Evolutionary conservation across 257 asterid species (phyloP), one percentile per base, ranked within the genome.

Genomic region (Oldenlandia corymbosa): DNA sequence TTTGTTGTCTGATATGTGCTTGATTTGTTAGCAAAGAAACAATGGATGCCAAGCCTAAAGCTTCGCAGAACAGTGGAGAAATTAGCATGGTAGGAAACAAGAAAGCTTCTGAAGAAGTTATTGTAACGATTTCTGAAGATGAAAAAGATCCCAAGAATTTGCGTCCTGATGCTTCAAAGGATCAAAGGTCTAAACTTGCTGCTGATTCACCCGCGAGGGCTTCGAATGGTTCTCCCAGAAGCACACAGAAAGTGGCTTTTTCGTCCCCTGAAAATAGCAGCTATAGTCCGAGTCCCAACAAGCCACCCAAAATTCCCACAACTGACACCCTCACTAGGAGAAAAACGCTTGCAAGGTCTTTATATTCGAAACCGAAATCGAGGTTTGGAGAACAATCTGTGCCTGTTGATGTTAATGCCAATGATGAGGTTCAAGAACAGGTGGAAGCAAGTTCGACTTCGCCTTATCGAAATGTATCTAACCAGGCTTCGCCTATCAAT

Each of bases 341-440:
- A 17, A 87, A 81, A 67, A 39, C 95, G 1, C 10, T 86, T 18
- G 60, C 92, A 5, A 83, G 86, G 71, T 87, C 92, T 1, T 65
- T 79, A 36, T 82, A 71, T 78, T 79, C 91, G 0, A 90, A 83
- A 66, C 94, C 97, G 46, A 90, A 85, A 63, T 87, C 97, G 5
- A 85, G 96, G 71, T 87, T 90, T 62, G 97, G 96, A 37, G 95
- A 90, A 47, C 96, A 73, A 28, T 70, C 95, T 45, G 43, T 69
- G 42, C 71, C 70, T 24, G 57, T 82, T 43, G 86, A 84, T 71
- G 49, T 56, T 39, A 51, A 65, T 16, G 39, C 9, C 9, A 34
- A 34, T 3, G 39, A 34, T n/a, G 39, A 34, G 39, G 39, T 9
- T 34, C 39, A 34, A 34, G 39, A 34, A 34, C 39, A 34, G 39